Evolutionary conservation across 2,329 filamentous ascomycete genomes (phyloP), one percentile per base, ranked within the genome.

Genomic region (Sporothrix euskadiensis): DNA sequence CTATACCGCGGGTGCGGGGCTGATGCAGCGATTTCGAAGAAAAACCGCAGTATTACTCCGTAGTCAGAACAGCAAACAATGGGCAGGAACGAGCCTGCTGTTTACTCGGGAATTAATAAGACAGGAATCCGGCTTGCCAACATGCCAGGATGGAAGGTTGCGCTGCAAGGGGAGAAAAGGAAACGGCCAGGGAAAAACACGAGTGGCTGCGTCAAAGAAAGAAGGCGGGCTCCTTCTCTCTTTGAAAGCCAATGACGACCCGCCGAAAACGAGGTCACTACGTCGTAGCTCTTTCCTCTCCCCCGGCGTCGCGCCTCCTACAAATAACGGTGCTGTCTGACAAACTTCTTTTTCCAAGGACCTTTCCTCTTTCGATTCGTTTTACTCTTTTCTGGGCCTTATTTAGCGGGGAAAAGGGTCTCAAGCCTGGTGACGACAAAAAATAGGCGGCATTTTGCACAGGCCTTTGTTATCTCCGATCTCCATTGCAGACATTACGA

Each of bases 1-100:
- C 65, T 49, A n/a, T 52, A 32, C 54, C 54, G 35, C 22, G 54
- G 44, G 41, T 63, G 69, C 69, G 69, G 69, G 69, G 69, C 69
- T 39, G n/a, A 59, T 47, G 35, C 44, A 52, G 65, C 65, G 19
- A 69, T 52, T 69, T 69, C 35, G n/a, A 30, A 66, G 39, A 47
- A 65, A 47, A 47, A 47, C 26, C 12, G 61, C 22, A 47, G 61
- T 65, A 47, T n/a, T n/a, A n/a, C n/a, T n/a, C n/a, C n/a, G n/a
- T n/a, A n/a, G 66, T 16, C 66, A 56, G 49, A 69, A 12, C 47
- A 56, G 49, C 47, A 69, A 44, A 35, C 22, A 32, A 54, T 4
- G 19, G 54, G 56, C 54, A 35, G 39, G 49, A 71, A 49, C 49
- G 39, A 35, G 56, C 7, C 69, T 5, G 54, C 49, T 26, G 14